A percentile compares a stretch with the other conserved stretches of the same genome.
phyloP scores from a whole-genome alignment of 75 land plant genomes.

The Larix kaempferi region DNA sequence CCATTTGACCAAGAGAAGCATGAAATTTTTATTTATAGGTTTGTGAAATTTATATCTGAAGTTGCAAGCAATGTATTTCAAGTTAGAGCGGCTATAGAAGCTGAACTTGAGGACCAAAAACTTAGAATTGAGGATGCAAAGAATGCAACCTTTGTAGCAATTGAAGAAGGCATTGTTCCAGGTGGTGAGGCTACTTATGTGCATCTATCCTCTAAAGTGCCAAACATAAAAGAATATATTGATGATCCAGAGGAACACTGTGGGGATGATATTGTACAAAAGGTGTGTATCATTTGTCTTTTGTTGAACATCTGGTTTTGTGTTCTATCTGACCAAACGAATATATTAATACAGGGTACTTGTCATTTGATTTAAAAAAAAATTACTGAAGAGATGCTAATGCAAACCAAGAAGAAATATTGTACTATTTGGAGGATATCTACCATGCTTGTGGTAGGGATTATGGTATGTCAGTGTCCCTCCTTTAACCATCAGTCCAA shows the following conservation, averaged over 20 bases:
- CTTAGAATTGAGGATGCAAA: constrained; percentile 94
- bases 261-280: constrained; percentile 86
- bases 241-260: constrained; percentile 74
- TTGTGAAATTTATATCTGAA: constrained; percentile 5
- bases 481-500: no score
- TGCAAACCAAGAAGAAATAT: no score
- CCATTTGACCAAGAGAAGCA: background rate
- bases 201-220: constrained; percentile 69
- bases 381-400: background rate
- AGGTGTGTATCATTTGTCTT: constrained; percentile 35
- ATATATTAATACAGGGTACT: background rate
- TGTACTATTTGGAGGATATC: no score
- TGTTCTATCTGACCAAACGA: background rate
- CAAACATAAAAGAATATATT: constrained; percentile 51
- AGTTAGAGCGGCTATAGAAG: constrained; percentile 93
- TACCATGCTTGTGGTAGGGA: no score
- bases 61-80: constrained; percentile 8
- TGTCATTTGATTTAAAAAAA: background rate
- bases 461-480: no score
- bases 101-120: constrained; percentile 91
- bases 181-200: constrained; percentile 88
- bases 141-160: constrained; percentile 89
- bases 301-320: constrained; percentile 5
- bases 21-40: background rate
- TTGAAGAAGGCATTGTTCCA: constrained; percentile 86